These are phyloP conservation scores for Quercus bicolor DNA, from an alignment of 306 rosid genomes.

Conservation along the genomic window DNA sequence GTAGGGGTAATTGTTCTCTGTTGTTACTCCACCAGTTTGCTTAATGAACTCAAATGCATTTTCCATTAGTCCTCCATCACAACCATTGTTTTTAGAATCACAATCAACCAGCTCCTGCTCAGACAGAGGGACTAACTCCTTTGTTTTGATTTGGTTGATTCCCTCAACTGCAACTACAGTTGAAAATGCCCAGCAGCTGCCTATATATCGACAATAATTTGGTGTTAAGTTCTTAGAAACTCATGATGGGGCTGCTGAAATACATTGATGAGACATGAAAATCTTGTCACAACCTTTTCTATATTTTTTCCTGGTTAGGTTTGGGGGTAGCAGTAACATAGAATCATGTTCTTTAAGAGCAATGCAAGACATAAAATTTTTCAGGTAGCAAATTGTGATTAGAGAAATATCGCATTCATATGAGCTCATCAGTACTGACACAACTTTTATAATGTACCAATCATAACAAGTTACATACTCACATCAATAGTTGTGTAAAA, in stretches of 20 bases:
- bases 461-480: no score
- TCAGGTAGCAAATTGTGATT: no score
- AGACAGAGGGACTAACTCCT: slow-evolving; percentile 33
- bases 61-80: slow-evolving; percentile 47
- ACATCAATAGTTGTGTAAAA: no score
- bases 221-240: neutral
- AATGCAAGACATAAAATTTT: no score
- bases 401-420: no score
- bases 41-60: slow-evolving; percentile 36
- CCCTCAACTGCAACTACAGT: slow-evolving; percentile 48
- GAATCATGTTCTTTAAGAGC: no score
- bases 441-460: no score
- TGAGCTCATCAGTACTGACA: no score
- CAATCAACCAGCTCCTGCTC: slow-evolving; percentile 52
- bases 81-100: slow-evolving; percentile 32
- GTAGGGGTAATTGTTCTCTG: slow-evolving; percentile 45
- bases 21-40: slow-evolving; percentile 35
- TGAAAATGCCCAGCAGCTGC: slow-evolving; percentile 62
- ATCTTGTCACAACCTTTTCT: neutral
- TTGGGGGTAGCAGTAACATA: no score
- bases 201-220: neutral
- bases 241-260: neutral
- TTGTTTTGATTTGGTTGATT: slow-evolving; percentile 34
- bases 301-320: no score
- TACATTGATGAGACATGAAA: neutral